These are phyloP conservation scores for Stemphylium lycopersici DNA, from an alignment of 2,329 filamentous ascomycete genomes.

Conservation along the genomic window DNA sequence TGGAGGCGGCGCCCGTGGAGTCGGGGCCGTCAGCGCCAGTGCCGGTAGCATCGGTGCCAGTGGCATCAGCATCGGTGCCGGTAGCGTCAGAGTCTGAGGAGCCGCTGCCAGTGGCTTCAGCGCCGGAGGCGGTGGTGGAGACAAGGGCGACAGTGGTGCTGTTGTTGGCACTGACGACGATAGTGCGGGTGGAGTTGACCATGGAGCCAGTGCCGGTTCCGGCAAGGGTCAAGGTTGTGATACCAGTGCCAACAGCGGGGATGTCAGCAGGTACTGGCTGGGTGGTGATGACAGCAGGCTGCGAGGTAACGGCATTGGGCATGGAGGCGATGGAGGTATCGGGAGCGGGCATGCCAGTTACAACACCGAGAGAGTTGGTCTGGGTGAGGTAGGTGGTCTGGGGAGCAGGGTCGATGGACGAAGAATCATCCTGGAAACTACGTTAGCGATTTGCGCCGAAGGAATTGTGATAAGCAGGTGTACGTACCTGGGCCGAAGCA, in stretches of 20 bases:
- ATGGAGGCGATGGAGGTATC: slow-evolving; percentile 32
- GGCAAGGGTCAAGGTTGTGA: slow-evolving; percentile 42
- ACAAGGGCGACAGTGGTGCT: slow-evolving; percentile 38
- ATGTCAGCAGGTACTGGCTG: slow-evolving; percentile 42
- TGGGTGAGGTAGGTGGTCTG: slow-evolving; percentile 37
- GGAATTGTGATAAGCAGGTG: slow-evolving; percentile 14
- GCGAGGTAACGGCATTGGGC: slow-evolving; percentile 30
- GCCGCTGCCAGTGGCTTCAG: slow-evolving; percentile 15
- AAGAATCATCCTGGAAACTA: slow-evolving; percentile 9
- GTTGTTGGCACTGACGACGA: slow-evolving; percentile 45
- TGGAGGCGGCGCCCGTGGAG: slow-evolving; percentile 36
- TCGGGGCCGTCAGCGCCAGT: slow-evolving; percentile 15
- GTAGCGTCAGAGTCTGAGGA: slow-evolving; percentile 24
- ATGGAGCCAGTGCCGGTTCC: slow-evolving; percentile 30
- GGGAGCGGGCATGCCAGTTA: slow-evolving; percentile 37
- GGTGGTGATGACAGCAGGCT: slow-evolving; percentile 29
- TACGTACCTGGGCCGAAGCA: slow-evolving; percentile 38
- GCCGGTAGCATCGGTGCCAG: slow-evolving; percentile 17
- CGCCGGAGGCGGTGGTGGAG: slow-evolving; percentile 17
- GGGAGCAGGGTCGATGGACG: slow-evolving; percentile 34
- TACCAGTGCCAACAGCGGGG: slow-evolving; percentile 44
- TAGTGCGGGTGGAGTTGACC: slow-evolving; percentile 36
- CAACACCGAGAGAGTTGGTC: slow-evolving; percentile 45
- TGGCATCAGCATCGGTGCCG: slow-evolving; percentile 17
- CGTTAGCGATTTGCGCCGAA: background rate